A percentile compares a stretch with the other conserved stretches of the same genome.
phyloP scores from a whole-genome alignment of 192 early-diverging fungal genomes.

The Podila horticola region DNA sequence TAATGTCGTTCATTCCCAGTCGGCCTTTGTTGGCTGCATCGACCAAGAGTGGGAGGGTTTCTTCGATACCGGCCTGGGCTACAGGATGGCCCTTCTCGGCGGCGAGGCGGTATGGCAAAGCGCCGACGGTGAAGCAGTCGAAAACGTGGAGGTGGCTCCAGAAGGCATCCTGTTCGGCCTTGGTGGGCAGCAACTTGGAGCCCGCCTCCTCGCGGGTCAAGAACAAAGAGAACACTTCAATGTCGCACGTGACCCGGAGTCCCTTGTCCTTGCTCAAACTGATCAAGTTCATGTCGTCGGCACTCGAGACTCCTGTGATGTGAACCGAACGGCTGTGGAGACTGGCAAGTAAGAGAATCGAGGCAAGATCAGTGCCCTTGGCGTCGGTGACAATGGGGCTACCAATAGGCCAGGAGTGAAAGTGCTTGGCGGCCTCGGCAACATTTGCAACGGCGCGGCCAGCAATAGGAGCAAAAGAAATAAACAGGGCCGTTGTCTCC shows the following conservation, averaged over 20 bases:
- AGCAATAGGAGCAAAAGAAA: constrained; percentile 65
- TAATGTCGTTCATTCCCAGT: constrained; percentile 82
- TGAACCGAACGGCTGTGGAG: constrained; percentile 87
- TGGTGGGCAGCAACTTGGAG: constrained; percentile 59
- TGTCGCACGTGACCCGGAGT: constrained; percentile 91
- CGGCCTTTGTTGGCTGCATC: constrained; percentile 84
- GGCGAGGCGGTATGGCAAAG: constrained; percentile 73
- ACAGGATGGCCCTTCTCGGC: constrained; percentile 58
- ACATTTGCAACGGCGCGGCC: constrained; percentile 60
- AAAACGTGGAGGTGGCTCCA: constrained; percentile 85
- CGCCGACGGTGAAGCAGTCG: constrained; percentile 93
- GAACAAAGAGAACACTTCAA: constrained; percentile 86
- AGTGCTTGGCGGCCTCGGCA: constrained; percentile 74
- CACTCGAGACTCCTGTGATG: constrained; percentile 82
- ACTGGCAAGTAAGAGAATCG: constrained; percentile 87
- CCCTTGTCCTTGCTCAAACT: constrained; percentile 87
- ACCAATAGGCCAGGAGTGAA: constrained; percentile 82
- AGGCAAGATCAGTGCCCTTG: constrained; percentile 86
- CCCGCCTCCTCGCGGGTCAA: constrained; percentile 64
- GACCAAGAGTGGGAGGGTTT: constrained; percentile 80
- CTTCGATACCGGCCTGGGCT: constrained; percentile 66
- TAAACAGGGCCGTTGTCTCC: constrained; percentile 66
- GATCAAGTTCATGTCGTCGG: constrained; percentile 88
- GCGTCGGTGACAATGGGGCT: constrained; percentile 89
- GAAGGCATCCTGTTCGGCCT: constrained; percentile 75